These are phyloP conservation scores for Talaromyces atroroseus DNA, from an alignment of 2,329 filamentous ascomycete genomes.

Conservation along the genomic window DNA sequence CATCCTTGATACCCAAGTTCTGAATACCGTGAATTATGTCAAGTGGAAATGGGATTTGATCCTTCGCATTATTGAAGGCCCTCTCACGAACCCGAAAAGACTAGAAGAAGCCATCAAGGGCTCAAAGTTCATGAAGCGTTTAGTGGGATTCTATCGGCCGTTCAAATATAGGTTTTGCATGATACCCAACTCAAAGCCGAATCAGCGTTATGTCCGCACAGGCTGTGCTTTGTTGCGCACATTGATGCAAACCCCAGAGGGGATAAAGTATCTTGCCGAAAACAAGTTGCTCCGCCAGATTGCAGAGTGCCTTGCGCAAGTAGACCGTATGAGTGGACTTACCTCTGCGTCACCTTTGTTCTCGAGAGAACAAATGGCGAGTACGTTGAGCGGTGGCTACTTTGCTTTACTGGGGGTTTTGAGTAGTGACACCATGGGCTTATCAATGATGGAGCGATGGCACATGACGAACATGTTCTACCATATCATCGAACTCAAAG, in stretches of 20 bases:
- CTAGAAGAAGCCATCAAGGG: slow-evolving; percentile 91
- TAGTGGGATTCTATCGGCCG: slow-evolving; percentile 90
- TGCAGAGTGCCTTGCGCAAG: slow-evolving; percentile 90
- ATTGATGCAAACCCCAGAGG: slow-evolving; percentile 78
- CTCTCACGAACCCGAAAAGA: slow-evolving; percentile 81
- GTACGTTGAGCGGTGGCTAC: slow-evolving; percentile 87
- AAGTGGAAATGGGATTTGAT: slow-evolving; percentile 99
- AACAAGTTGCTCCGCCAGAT: slow-evolving; percentile 92
- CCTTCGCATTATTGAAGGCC: slow-evolving; percentile 83
- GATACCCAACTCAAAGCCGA: slow-evolving; percentile 81
- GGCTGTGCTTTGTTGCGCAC: slow-evolving; percentile 85
- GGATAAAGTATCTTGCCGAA: slow-evolving; percentile 76
- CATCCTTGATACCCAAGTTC: slow-evolving; percentile 69
- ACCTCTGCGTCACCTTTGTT: slow-evolving; percentile 81
- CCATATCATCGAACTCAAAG: slow-evolving; percentile 86
- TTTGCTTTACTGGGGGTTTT: slow-evolving; percentile 87
- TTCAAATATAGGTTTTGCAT: slow-evolving; percentile 96
- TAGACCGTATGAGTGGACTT: slow-evolving; percentile 69
- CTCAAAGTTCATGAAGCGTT: slow-evolving; percentile 91
- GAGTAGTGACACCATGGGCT: slow-evolving; percentile 73
- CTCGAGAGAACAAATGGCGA: slow-evolving; percentile 72
- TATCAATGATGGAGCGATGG: slow-evolving; percentile 90
- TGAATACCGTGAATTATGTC: slow-evolving; percentile 80
- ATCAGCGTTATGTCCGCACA: slow-evolving; percentile 86
- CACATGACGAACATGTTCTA: slow-evolving; percentile 99